Evolutionary conservation across 495 filamentous ascomycete species (phyloP), one percentile per base, ranked within the genome.

Genomic region (Annulohypoxylon bovei): DNA sequence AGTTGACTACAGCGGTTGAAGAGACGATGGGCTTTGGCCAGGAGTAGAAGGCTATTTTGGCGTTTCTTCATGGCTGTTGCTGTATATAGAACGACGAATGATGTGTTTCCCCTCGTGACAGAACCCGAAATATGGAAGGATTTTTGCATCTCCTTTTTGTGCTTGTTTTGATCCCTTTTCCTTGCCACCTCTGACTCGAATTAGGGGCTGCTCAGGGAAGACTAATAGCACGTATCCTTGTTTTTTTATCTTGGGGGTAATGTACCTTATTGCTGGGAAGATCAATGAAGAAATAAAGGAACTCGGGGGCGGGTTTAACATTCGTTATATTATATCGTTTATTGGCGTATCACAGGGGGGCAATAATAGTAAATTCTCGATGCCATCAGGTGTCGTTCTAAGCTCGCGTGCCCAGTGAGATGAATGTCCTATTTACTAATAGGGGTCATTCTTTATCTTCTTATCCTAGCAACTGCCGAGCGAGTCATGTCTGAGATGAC

Each of bases 1-100:
- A 98, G 81, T 81, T 99, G 77, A 94, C 93, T 27, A 95, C 95
- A 76, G 95, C 95, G 4, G 95, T 99, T 62, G 95, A 99, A 83
- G 95, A 99, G 83, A 99, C 95, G 8, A 92, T 99, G 85, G 95
- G 95, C 64, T 99, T 99, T 78, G 95, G 95, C 55, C 96, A 99
- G 82, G 95, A 99, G 84, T 99, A 83, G 71, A 75, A 66, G 65
- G 50, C 64, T 66, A 44, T 67, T 23, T 42, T 44, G 70, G 22
- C 66, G 52, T 67, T 69, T 64, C 37, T 57, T 63, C 46, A 6
- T 44, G 40, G 39, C 39, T 18, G 49, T 49, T 49, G 28, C 42
- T 68, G 37, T 73, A 73, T 70, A 73, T 69, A 73, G 65, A 72
- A 67, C 61, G 70, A 70, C 53, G 62, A 73, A 73, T 62, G 61